phyloP scores from a whole-genome alignment of 164 flowering plant genomes.

The Berberis thunbergii region DNA sequence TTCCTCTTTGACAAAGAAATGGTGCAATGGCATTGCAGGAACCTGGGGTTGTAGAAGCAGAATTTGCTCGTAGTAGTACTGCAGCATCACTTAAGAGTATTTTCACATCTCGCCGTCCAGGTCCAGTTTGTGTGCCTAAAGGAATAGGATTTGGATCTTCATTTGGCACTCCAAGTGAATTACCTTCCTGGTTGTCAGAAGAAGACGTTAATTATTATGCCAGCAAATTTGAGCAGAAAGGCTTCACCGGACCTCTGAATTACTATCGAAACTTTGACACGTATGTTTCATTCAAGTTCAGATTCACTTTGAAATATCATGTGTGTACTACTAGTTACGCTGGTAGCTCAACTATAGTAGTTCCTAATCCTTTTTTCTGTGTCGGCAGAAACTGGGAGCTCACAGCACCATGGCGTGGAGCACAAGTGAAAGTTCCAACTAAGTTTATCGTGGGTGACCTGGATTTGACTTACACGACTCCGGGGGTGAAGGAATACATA shows the following conservation, averaged over 20 bases:
- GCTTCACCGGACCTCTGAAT: conserved; percentile 73
- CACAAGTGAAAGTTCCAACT: conserved; percentile 47
- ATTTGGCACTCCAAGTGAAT: conserved; percentile 2
- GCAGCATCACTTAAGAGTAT: conserved; percentile 26
- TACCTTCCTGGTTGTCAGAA: conserved; percentile 62
- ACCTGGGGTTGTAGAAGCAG: conserved; percentile 48
- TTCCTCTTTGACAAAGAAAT: not conserved
- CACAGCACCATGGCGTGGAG: conserved; percentile 45
- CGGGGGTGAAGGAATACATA: conserved; percentile 40
- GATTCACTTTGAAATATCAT: not conserved
- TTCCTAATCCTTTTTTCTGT: not conserved
- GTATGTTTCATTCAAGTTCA: conserved; percentile 26
- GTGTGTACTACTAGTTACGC: no score
- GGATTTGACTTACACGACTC: conserved; percentile 14
- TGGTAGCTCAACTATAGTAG: not conserved
- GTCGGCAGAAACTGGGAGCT: conserved; percentile 56
- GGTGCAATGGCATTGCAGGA: conserved; percentile 1
- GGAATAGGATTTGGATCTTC: conserved; percentile 22
- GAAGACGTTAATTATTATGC: conserved; percentile 49
- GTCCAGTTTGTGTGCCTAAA: conserved; percentile 34
- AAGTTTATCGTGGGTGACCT: conserved; percentile 51
- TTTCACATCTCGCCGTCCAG: conserved; percentile 29
- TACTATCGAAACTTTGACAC: conserved; percentile 52
- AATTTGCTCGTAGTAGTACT: conserved; percentile 27
- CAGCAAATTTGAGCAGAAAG: conserved; percentile 32